A percentile compares a stretch with the other conserved stretches of the same genome.
Evolutionary conservation across 192 early-diverging fungal genomes (phyloP).

Genomic region (Podila verticillata): DNA sequence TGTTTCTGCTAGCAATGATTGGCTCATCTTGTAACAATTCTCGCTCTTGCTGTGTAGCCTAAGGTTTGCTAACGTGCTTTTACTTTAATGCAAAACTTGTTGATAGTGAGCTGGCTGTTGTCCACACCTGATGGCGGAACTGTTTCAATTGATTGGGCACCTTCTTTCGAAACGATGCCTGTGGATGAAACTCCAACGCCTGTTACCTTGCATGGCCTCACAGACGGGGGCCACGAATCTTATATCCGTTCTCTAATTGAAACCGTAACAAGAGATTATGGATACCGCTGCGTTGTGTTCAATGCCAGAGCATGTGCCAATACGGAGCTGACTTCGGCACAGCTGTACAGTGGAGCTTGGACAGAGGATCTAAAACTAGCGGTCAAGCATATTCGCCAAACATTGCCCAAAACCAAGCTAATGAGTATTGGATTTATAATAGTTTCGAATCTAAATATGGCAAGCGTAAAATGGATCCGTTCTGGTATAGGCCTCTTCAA

Average conservation of each 20-base stretch:
- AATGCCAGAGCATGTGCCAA: conserved; percentile 92
- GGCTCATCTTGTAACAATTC: not conserved
- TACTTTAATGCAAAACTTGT: conserved; percentile 15
- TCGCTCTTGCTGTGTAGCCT: not conserved
- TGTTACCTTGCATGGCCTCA: conserved; percentile 88
- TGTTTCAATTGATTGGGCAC: conserved; percentile 89
- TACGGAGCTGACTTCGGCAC: conserved; percentile 76
- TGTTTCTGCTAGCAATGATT: too few relatives aligned
- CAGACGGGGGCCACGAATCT: conserved; percentile 89
- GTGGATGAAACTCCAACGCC: conserved; percentile 75
- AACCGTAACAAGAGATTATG: conserved; percentile 65
- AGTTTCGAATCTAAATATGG: conserved; percentile 86
- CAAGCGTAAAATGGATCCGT: not conserved
- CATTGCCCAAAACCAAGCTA: conserved; percentile 69
- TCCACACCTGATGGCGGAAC: conserved; percentile 85
- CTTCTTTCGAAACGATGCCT: conserved; percentile 61
- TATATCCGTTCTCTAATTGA: conserved; percentile 84
- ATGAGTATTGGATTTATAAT: conserved; percentile 89
- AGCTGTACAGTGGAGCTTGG: conserved; percentile 83
- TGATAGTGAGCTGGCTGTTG: conserved; percentile 63
- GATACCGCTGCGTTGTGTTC: conserved; percentile 83
- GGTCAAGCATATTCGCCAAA: conserved; percentile 62
- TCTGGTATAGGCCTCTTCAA: not conserved
- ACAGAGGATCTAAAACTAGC: conserved; percentile 82
- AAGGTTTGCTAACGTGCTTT: not conserved